phyloP scores from a whole-genome alignment of 2,329 filamentous ascomycete species.

The Cladosporium phlei region DNA sequence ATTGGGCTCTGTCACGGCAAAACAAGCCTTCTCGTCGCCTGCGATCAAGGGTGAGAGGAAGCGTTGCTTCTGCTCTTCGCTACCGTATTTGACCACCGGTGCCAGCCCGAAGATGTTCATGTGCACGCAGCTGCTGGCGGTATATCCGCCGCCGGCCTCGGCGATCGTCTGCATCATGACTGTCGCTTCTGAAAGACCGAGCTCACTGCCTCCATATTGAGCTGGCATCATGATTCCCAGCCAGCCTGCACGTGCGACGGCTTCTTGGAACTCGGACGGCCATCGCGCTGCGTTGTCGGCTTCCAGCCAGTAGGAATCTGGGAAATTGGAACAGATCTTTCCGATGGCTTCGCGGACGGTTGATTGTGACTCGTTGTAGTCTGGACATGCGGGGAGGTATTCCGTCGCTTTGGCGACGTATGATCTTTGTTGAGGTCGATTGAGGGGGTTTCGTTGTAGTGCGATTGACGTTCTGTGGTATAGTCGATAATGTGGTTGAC shows the following conservation, averaged over 20 bases:
- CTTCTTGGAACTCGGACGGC: conserved; percentile 38
- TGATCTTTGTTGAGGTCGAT: neutral
- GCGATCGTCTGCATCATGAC: conserved; percentile 48
- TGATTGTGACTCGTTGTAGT: conserved; percentile 38
- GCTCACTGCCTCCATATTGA: conserved; percentile 39
- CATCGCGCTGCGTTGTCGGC: conserved; percentile 36
- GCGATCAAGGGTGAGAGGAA: conserved; percentile 39
- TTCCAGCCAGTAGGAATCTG: conserved; percentile 40
- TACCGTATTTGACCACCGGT: conserved; percentile 43
- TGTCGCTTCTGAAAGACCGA: conserved; percentile 41
- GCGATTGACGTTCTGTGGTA: neutral
- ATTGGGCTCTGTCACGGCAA: conserved; percentile 42
- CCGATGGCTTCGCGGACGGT: conserved; percentile 41
- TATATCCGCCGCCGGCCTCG: conserved; percentile 42
- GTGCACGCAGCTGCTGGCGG: conserved; percentile 40
- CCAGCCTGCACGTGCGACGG: conserved; percentile 41
- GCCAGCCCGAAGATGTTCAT: conserved; percentile 48
- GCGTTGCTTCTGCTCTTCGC: conserved; percentile 38
- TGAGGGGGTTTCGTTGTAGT: neutral
- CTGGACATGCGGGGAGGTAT: conserved; percentile 30
- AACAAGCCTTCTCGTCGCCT: conserved; percentile 40
- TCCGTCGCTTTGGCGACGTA: conserved; percentile 23
- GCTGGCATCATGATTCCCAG: conserved; percentile 43
- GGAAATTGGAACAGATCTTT: conserved; percentile 41
- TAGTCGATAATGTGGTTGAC: neutral